phyloP scores from a whole-genome alignment of 495 filamentous ascomycete genomes.

The Talaromyces borbonicus region DNA sequence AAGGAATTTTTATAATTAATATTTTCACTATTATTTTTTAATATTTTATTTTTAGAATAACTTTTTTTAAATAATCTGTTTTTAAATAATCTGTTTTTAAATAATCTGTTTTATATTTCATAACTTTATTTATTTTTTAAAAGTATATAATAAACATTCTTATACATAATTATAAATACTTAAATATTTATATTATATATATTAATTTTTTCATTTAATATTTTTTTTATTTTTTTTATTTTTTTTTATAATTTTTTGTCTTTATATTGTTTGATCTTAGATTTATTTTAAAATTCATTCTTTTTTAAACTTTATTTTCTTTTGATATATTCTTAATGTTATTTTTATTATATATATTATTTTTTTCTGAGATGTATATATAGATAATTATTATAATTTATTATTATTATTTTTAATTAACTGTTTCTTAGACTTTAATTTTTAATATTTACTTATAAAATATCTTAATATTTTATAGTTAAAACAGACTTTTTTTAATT shows the following conservation, averaged over 20 bases:
- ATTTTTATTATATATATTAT: too few relatives aligned
- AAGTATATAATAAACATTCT: neutral
- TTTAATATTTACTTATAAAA: neutral
- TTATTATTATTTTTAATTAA: too few relatives aligned
- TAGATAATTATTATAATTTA: too few relatives aligned
- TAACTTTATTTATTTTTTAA: neutral
- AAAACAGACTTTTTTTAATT: neutral
- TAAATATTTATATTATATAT: neutral
- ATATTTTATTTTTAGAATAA: neutral
- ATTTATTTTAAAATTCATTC: too few relatives aligned
- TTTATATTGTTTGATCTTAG: too few relatives aligned
- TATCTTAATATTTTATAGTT: neutral
- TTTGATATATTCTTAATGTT: too few relatives aligned
- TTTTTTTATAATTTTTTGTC: neutral
- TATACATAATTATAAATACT: neutral
- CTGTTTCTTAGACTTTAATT: too few relatives aligned
- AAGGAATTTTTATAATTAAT: neutral
- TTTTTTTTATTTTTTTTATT: too few relatives aligned
- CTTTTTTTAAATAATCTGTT: too few relatives aligned
- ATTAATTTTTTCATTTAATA: too few relatives aligned
- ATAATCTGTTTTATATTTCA: neutral
- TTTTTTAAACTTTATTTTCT: neutral
- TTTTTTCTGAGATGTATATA: too few relatives aligned
- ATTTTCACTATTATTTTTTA: neutral
- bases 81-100: neutral